These are phyloP conservation scores for Jaapia argillacea DNA, from an alignment of 768 basidiomycete genomes.

Conservation along the genomic window DNA sequence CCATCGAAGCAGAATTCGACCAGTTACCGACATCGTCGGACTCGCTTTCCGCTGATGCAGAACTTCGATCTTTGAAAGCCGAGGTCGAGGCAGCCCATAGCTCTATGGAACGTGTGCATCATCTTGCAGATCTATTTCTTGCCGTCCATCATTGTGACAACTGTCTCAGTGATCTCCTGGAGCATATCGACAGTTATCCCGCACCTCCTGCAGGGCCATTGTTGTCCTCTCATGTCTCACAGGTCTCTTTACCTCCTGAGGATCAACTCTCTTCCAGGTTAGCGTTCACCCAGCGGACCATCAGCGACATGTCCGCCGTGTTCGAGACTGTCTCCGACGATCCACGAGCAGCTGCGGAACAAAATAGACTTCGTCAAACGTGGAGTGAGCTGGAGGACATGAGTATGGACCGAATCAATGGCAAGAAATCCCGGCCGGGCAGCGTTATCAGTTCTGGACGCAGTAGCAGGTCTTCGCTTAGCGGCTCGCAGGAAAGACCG, in stretches of 20 bases:
- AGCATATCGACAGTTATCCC: conserved; percentile 82
- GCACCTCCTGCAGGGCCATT: conserved; percentile 40
- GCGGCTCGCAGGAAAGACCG: conserved; percentile 11
- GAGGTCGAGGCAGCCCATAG: conserved; percentile 46
- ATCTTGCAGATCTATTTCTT: conserved; percentile 43
- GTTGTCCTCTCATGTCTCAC: conserved; percentile 37
- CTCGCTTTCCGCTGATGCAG: conserved; percentile 30
- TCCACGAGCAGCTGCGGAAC: conserved; percentile 47
- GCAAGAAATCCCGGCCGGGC: conserved; percentile 51
- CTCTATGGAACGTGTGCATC: conserved; percentile 39
- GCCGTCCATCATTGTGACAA: conserved; percentile 51
- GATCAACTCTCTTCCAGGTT: conserved; percentile 59
- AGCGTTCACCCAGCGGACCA: conserved; percentile 44
- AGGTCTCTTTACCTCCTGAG: conserved; percentile 39
- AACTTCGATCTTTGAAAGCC: conserved; percentile 46
- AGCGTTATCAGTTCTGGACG: conserved; percentile 61
- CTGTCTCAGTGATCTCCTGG: conserved; percentile 76
- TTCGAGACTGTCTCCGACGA: conserved; percentile 43
- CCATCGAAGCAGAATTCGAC: conserved; percentile 34
- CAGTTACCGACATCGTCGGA: no score
- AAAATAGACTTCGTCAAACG: conserved; percentile 61
- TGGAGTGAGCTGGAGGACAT: conserved; percentile 79
- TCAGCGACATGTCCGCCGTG: conserved; percentile 36
- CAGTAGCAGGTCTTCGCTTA: conserved; percentile 40
- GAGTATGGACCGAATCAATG: conserved; percentile 56